These are phyloP conservation scores for Mucor velutinosus DNA, from an alignment of 371 early-diverging fungal genomes.

Conservation along the genomic window DNA sequence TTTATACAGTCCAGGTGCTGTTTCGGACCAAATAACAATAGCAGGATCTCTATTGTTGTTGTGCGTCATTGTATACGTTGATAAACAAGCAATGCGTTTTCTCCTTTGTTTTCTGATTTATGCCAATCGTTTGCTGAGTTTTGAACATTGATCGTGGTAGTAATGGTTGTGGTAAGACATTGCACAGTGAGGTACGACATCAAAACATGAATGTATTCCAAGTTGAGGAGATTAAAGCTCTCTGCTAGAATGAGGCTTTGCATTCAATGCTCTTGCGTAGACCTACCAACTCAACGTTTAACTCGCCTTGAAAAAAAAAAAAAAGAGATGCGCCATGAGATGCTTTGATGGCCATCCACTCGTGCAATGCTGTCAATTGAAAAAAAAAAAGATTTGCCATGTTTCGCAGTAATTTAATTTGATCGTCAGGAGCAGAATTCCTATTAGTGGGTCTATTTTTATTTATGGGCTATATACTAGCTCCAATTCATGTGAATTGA, in stretches of 20 bases:
- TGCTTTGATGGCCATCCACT: neutral
- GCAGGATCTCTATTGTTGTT: neutral
- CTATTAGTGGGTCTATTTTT: neutral
- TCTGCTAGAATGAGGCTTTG: too few species aligned
- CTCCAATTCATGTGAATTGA: neutral
- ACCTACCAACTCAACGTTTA: too few species aligned
- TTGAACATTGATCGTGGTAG: neutral
- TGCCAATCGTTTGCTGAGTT: neutral
- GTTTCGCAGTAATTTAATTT: neutral
- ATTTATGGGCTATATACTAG: neutral
- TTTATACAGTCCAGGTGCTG: neutral
- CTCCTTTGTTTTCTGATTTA: neutral
- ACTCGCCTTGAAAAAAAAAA: too few species aligned
- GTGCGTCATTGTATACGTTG: neutral
- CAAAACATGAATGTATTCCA: too few species aligned
- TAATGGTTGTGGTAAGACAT: neutral
- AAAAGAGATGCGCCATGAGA: neutral
- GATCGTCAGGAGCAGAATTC: neutral
- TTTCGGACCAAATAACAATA: neutral
- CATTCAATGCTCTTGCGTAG: neutral
- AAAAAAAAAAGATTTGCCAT: neutral
- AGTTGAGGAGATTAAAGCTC: too few species aligned
- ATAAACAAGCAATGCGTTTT: neutral
- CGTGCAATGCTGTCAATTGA: neutral
- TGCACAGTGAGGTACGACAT: neutral